Evolutionary conservation across 371 early-diverging fungal genomes (phyloP).

Genomic region (Rhizopus arrhizus): DNA sequence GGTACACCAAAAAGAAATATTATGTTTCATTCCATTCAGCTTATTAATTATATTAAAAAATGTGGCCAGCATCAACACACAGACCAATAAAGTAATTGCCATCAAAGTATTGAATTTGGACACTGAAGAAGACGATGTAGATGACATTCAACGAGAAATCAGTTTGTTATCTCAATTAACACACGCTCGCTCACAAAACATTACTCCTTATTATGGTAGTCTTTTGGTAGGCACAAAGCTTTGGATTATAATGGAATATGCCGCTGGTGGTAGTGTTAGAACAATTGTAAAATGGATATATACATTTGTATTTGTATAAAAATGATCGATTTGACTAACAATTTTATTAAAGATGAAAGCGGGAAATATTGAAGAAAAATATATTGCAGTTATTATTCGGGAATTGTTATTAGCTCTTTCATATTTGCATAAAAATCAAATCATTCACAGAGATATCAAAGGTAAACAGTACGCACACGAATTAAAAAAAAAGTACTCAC

Average conservation of each 20-base stretch:
- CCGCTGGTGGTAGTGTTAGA: conserved; percentile 92
- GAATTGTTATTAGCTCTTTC: conserved; percentile 87
- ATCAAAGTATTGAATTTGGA: conserved; percentile 97
- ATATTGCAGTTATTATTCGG: conserved; percentile 84
- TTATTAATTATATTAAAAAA: neutral
- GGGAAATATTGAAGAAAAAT: conserved; percentile 85
- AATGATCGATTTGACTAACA: neutral
- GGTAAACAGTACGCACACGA: conserved; percentile 49
- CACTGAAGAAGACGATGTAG: conserved; percentile 95
- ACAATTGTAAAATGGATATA: conserved; percentile 61
- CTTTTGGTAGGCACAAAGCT: conserved; percentile 89
- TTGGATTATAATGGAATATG: conserved; percentile 98
- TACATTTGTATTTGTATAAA: conserved; percentile 1
- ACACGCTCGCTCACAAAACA: conserved; percentile 82
- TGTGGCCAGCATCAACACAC: conserved; percentile 60
- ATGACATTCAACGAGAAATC: conserved; percentile 94
- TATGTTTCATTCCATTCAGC: neutral
- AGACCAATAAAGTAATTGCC: conserved; percentile 78
- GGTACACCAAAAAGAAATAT: conserved; percentile 30
- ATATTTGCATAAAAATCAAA: conserved; percentile 91
- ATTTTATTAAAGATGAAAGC: conserved; percentile 68
- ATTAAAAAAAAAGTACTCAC: neutral
- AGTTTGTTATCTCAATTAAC: conserved; percentile 82
- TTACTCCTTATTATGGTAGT: conserved; percentile 92
- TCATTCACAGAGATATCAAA: conserved; percentile 98